Evolutionary conservation across 2,329 filamentous ascomycete species (phyloP), one percentile per base, ranked within the genome.

Genomic region (Coniosporium tulheliwenetii): DNA sequence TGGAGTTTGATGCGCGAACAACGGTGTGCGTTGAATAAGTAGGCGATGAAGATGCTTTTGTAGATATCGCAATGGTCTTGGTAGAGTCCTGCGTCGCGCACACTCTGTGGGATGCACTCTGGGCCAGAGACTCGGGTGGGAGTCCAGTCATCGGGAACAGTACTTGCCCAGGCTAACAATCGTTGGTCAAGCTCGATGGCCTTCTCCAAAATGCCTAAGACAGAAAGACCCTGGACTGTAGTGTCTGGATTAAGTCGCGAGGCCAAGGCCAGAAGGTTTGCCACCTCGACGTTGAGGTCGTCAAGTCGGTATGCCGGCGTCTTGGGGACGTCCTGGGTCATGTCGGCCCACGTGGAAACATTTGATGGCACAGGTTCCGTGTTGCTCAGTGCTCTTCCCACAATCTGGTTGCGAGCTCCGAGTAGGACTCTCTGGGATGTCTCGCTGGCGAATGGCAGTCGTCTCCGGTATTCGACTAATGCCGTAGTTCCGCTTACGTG

Each of bases 51-150:
- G 19, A 49, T 40, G 38, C 47, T 44, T 12, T 39, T 10, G 38
- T 49, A 49, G 39, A 48, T 7, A 30, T 49, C 46, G 38, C 46
- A 48, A n/a, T 39, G 14, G 8, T 43, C 38, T 15, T 36, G 34
- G 33, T 47, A 46, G 10, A 47, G 8, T 9, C 47, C 47, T 29
- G 45, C 44, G 26, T 44, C 36, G 10, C 43, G 34, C 8, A 48
- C 40, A 10, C 33, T 26, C 19, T 44, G 37, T n/a, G 45, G 45
- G 15, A 47, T 37, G 10, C 34, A 35, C 9, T 46, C 33, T 14
- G 35, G 36, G 5, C 13, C 30, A 9, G 31, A 31, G 29, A 46
- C 15, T 29, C 35, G 29, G 16, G 38, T 36, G 15, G 43, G 36
- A 16, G 10, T 37, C 40, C 39, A 45, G 16, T 45, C 26, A 5